These are phyloP conservation scores for Myxozyma mucilagina DNA, from an alignment of 805 yeast genomes.

Conservation along the genomic window DNA sequence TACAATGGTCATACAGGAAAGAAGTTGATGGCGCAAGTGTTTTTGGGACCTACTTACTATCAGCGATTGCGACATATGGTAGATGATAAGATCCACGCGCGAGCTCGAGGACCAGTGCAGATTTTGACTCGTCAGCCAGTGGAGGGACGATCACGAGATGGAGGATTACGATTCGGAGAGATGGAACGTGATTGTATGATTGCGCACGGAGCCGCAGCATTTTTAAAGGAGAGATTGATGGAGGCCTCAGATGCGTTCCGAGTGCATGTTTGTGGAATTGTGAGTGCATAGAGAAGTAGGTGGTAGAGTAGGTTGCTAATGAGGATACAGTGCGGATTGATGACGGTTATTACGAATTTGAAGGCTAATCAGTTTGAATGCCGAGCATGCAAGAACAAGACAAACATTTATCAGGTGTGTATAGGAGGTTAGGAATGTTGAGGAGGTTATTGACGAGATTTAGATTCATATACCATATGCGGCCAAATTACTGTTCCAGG, in stretches of 20 bases:
- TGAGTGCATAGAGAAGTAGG: background rate
- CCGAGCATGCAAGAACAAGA: conserved; percentile 97
- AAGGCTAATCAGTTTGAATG: conserved; percentile 98
- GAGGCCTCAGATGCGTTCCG: conserved; percentile 99
- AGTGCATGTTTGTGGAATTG: conserved; percentile 93
- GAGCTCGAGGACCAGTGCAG: conserved; percentile 99
- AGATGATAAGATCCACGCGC: conserved; percentile 97
- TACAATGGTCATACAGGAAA: conserved; percentile 99
- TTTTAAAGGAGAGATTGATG: conserved; percentile 96
- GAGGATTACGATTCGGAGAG: conserved; percentile 98
- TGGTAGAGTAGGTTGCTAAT: background rate
- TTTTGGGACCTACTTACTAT: conserved; percentile 99
- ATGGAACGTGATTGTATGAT: conserved; percentile 99
- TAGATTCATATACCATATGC: conserved; percentile 87
- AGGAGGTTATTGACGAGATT: background rate
- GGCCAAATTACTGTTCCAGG: conserved; percentile 96
- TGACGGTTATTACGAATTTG: conserved; percentile 95
- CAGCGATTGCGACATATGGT: conserved; percentile 99
- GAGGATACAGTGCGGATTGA: conserved; percentile 70
- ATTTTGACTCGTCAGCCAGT: conserved; percentile 97
- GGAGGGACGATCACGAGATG: conserved; percentile 98
- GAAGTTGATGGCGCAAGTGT: conserved; percentile 95
- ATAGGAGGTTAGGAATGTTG: background rate
- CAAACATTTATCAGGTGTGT: conserved; percentile 82
- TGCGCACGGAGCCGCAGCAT: conserved; percentile 99